Evolutionary conservation across 768 basidiomycete genomes (phyloP), one percentile per base, ranked within the genome.

Genomic region (Tylopilus vinaceipallidus): DNA sequence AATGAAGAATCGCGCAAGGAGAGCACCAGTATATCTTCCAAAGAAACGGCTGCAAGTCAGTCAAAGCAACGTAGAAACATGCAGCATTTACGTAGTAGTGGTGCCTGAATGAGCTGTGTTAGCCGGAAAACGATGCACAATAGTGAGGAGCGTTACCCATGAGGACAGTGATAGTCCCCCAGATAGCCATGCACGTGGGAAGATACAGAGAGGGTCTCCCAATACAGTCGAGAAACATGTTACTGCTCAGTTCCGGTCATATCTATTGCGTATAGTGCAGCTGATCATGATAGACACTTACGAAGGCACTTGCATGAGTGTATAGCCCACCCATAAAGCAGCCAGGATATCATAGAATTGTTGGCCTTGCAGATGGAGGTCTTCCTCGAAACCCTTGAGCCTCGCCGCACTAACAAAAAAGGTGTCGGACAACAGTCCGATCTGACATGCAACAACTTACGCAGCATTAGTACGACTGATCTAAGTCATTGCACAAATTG

Each of bases 271-370:
- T 23, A 32, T 14, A 46, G 27, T 19, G 34, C 16, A 38, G 20
- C 40, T 19, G 9, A 41, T 29, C 34, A 19, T 27, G 60, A n/a
- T n/a, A n/a, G 4, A 11, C 4, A 69, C 83, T 60, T 57, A 84
- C 82, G 83, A 86, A 30, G 87, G 87, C 46, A 90, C 76, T 63
- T 90, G 88, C 86, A 88, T 88, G 33, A 87, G 66, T 49, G 84
- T 85, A 60, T 89, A 89, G 14, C 85, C 86, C 27, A 84, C 73
- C 55, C 85, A 86, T 41, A 86, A 73, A 43, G 85, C 79, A 35
- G 83, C 83, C 35, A 90, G 66, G 16, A 89, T 66, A 0, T 85
- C 82, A 10, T 81, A 76, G 60, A 88, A 90, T 56, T 89, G 74
- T 45, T 75, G 68, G 32, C 79, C 83, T 53, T 77, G 67, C 16